phyloP scores from a whole-genome alignment of 148 eudicot species.

The Bassia scoparia region DNA sequence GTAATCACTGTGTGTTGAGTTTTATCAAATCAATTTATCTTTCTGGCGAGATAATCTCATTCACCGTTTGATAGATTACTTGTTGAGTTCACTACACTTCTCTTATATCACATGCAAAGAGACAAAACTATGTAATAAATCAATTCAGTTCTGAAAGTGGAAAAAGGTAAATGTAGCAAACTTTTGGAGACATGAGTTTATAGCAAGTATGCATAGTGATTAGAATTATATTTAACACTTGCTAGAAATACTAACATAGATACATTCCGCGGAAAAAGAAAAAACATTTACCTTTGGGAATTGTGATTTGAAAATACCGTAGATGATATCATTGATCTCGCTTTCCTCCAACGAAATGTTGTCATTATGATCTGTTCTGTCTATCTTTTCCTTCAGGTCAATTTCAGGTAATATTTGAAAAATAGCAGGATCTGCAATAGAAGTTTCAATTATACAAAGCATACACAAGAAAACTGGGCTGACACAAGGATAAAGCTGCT shows the following conservation, averaged over 20 bases:
- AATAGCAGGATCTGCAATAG: conserved; percentile 60
- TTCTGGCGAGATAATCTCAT: no score
- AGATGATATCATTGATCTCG: conserved; percentile 52
- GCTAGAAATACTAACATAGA: neutral
- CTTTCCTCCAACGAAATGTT: conserved; percentile 35
- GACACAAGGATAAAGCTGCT: neutral
- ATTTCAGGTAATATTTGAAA: conserved; percentile 39
- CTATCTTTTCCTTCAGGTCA: conserved; percentile 25
- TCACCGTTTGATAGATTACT: no score
- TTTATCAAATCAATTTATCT: no score
- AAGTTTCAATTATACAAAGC: conserved; percentile 6
- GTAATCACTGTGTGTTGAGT: no score
- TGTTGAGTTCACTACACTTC: no score
- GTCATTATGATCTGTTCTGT: conserved; percentile 24
- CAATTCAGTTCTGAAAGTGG: no score
- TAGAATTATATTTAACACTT: no score
- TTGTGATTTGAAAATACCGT: conserved; percentile 46
- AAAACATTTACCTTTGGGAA: conserved; percentile 55
- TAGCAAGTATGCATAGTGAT: no score
- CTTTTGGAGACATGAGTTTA: no score
- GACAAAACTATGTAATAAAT: no score
- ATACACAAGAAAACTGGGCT: neutral
- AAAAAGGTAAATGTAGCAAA: no score
- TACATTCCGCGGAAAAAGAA: neutral
- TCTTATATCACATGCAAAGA: no score